Base-by-base conservation (phyloP, 2,329 filamentous ascomycete species). In the Cladosporium halotolerans region DNA sequence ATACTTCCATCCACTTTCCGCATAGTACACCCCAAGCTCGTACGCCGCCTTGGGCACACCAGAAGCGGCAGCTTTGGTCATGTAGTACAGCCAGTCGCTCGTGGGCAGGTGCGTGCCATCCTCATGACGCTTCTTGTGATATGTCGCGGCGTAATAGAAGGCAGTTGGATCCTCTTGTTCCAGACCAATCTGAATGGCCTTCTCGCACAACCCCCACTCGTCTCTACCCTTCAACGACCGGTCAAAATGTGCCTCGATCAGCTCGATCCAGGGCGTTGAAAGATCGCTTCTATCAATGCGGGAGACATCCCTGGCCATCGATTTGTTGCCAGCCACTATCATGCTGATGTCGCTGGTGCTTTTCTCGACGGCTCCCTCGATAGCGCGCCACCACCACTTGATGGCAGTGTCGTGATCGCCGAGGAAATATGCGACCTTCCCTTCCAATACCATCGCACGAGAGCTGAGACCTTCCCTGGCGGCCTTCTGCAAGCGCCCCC, bases 41-140 rank as follows among this genome's bases (percentile, higher is more conserved):
- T 68, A 64, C 28, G 66, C 68, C 8, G 73, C 72, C 50, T 67
- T 66, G 6, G 61, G 53, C 46, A 73, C 67, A 1, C 70, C 68
- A 5, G 68, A 69, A 9, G 69, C 67, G 3, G 73, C 74, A 2
- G 74, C 73, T 64, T 76, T 76, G 33, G 65, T 75, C 49, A 70
- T 70, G 56, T 71, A 69, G 53, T 68, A 68, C 8, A 76, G 61
- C 74, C 74, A 76, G 2, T 65, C 60, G 32, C 60, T 59, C 13
- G 64, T 70, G 23, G 59, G 55, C 28, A 57, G 55, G 2, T 64
- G 58, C 13, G 61, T 57, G 4, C 58, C 53, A 34, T 61, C 48
- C 13, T 42, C 34, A 11, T 58, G 48, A 11, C 58, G 55, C 18
- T 66, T 61, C 23, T 59, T 56, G 41, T 56, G 57, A 40, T 55